These are phyloP conservation scores for Hanseniaspora jakobsenii DNA, from an alignment of 805 yeast genomes.

Conservation along the genomic window DNA sequence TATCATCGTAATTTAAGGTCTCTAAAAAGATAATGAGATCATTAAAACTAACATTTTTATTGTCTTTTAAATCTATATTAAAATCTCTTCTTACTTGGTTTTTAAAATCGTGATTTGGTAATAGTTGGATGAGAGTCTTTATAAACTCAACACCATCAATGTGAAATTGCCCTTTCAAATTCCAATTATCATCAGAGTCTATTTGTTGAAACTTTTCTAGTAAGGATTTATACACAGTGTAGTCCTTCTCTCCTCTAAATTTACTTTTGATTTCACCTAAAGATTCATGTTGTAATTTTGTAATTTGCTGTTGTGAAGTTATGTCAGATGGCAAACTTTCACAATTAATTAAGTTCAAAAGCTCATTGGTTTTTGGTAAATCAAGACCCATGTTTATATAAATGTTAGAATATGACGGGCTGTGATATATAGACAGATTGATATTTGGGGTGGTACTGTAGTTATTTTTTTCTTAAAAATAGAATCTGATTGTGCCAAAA, in stretches of 20 bases:
- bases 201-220: background rate
- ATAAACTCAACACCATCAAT: conserved; percentile 9
- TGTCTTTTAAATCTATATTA: background rate
- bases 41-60: background rate
- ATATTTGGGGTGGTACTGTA: no score
- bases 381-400: no score
- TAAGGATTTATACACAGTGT: background rate
- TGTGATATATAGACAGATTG: no score
- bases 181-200: conserved; percentile 8
- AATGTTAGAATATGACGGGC: no score
- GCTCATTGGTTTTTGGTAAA: background rate
- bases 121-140: background rate
- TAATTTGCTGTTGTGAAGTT: conserved; percentile 4
- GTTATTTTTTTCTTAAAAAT: no score
- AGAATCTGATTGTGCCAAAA: no score
- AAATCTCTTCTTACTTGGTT: background rate
- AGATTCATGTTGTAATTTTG: conserved; percentile 2
- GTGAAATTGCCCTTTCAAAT: conserved; percentile 7
- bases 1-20: background rate
- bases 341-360: background rate
- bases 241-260: background rate
- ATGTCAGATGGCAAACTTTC: background rate
- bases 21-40: background rate
- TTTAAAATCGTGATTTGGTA: background rate
- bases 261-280: background rate